Percentiles rank a stretch among this genome's conserved stretches.
These are phyloP conservation scores for Aspergillus coremiiformis DNA, from an alignment of 495 filamentous ascomycete species.

Conservation along the genomic window DNA sequence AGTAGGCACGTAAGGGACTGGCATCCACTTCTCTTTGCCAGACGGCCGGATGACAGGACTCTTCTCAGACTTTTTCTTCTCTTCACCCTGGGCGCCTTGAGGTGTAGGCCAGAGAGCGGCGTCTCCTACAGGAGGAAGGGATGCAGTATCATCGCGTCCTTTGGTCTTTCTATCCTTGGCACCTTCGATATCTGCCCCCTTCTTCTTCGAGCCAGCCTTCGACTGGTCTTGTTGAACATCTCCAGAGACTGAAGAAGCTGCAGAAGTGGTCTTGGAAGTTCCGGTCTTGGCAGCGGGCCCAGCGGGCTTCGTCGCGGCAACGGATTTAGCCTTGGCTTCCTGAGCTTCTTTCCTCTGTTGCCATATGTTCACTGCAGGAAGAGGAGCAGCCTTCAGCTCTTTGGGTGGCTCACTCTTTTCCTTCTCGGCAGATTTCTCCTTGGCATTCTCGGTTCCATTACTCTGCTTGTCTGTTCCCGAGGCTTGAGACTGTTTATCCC, in stretches of 20 bases:
- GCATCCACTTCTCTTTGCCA: conserved; percentile 66
- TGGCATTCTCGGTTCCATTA: conserved; percentile 23
- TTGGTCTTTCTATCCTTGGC: conserved; percentile 37
- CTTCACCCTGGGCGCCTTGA: conserved; percentile 65
- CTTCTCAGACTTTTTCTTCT: conserved; percentile 66
- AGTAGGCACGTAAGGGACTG: conserved; percentile 64
- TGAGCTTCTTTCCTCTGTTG: conserved; percentile 62
- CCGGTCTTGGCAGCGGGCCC: conserved; percentile 20
- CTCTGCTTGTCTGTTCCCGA: conserved; percentile 37
- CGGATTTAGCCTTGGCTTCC: conserved; percentile 57
- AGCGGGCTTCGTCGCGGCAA: conserved; percentile 23
- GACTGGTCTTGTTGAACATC: conserved; percentile 30
- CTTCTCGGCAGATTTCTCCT: conserved; percentile 36
- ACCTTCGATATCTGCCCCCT: conserved; percentile 28
- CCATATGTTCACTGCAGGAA: conserved; percentile 83
- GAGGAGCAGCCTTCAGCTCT: conserved; percentile 70
- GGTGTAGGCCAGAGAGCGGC: conserved; percentile 84
- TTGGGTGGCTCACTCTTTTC: conserved; percentile 50
- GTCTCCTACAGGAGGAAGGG: conserved; percentile 58
- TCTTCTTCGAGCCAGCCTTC: conserved; percentile 46
- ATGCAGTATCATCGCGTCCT: conserved; percentile 37
- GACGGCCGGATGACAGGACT: conserved; percentile 44
- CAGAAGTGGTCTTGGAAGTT: conserved; percentile 30
- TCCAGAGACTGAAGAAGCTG: conserved; percentile 23
- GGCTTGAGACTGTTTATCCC: conserved; percentile 60